Evolutionary conservation across 108 stramenopile genomes (phyloP).

Genomic region (Pinguiococcus pyrenoidosus): DNA sequence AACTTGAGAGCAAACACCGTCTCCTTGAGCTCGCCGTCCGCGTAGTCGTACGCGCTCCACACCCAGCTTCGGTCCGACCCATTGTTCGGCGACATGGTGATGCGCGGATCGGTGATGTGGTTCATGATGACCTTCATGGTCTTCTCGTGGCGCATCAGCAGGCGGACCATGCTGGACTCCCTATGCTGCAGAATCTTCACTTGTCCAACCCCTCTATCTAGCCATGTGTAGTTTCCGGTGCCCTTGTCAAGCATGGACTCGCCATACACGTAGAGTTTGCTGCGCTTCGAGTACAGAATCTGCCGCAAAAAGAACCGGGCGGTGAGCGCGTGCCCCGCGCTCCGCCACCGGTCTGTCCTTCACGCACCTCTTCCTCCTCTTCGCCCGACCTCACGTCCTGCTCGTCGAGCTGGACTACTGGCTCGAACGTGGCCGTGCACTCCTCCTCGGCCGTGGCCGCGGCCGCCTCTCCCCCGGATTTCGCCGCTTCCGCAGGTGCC

Average conservation of each 20-base stretch:
- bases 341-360: too few species aligned
- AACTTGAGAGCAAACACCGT: slow-evolving; percentile 90
- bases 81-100: slow-evolving; percentile 82
- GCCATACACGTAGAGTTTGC: slow-evolving; percentile 88
- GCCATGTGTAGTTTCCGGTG: slow-evolving; percentile 90
- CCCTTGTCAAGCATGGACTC: slow-evolving; percentile 95
- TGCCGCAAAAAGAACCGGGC: too few species aligned
- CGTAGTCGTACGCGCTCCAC: slow-evolving; percentile 92
- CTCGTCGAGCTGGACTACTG: slow-evolving; percentile 81
- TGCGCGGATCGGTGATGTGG: slow-evolving; percentile 88
- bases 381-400: slow-evolving; percentile 92
- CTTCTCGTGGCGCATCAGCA: slow-evolving; percentile 98
- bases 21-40: slow-evolving; percentile 75
- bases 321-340: too few species aligned
- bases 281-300: slow-evolving; percentile 51
- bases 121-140: slow-evolving; percentile 98
- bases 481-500: too few species aligned
- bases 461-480: slow-evolving; percentile 12
- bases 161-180: slow-evolving; percentile 65
- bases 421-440: slow-evolving; percentile 38
- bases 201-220: slow-evolving; percentile 91
- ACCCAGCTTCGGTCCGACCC: slow-evolving; percentile 91
- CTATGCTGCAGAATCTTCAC: slow-evolving; percentile 86
- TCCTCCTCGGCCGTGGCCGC: slow-evolving; percentile 31
- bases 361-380: slow-evolving; percentile 88